A percentile compares a stretch with the other conserved stretches of the same genome.
Evolutionary conservation across 768 basidiomycete genomes (phyloP).

Genomic region (Cystoderma amianthinum): DNA sequence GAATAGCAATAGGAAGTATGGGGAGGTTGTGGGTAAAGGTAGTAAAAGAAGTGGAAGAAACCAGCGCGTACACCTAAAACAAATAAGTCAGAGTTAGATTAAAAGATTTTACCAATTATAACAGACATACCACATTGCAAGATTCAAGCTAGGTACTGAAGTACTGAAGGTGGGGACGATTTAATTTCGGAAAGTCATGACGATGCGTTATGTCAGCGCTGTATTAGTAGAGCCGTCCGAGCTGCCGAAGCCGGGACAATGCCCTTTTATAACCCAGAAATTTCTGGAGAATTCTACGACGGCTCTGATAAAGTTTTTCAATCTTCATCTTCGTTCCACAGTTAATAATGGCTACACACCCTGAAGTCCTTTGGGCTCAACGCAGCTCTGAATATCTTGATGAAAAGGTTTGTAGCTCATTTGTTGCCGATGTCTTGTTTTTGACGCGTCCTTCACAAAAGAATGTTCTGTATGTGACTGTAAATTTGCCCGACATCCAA

Average conservation of each 20-base stretch:
- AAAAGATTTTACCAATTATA: no score
- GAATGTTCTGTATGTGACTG: slow-evolving; percentile 84
- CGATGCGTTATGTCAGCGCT: neutral
- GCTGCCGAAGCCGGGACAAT: slow-evolving; percentile 2
- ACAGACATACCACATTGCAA: slow-evolving; percentile 53
- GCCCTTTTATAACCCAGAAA: neutral
- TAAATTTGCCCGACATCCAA: slow-evolving; percentile 75
- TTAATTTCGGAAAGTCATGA: neutral
- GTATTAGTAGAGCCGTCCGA: slow-evolving; percentile 7
- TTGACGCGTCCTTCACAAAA: slow-evolving; percentile 24
- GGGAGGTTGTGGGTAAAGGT: slow-evolving; percentile 74
- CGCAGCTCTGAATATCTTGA: slow-evolving; percentile 62
- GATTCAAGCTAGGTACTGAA: no score
- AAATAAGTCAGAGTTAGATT: slow-evolving; percentile 1
- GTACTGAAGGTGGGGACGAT: no score
- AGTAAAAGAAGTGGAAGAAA: slow-evolving; percentile 72
- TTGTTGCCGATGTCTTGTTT: slow-evolving; percentile 7
- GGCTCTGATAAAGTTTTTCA: slow-evolving; percentile 9
- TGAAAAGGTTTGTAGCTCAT: slow-evolving; percentile 48
- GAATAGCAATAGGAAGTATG: slow-evolving; percentile 75
- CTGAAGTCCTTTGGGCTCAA: slow-evolving; percentile 95
- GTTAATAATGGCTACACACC: slow-evolving; percentile 48
- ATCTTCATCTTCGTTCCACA: slow-evolving; percentile 4
- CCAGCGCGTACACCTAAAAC: slow-evolving; percentile 76
- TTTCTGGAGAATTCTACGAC: slow-evolving; percentile 37